Evolutionary conservation across 139 green algal species (phyloP).

Genomic region (Deuterostichococcus epilithicus): DNA sequence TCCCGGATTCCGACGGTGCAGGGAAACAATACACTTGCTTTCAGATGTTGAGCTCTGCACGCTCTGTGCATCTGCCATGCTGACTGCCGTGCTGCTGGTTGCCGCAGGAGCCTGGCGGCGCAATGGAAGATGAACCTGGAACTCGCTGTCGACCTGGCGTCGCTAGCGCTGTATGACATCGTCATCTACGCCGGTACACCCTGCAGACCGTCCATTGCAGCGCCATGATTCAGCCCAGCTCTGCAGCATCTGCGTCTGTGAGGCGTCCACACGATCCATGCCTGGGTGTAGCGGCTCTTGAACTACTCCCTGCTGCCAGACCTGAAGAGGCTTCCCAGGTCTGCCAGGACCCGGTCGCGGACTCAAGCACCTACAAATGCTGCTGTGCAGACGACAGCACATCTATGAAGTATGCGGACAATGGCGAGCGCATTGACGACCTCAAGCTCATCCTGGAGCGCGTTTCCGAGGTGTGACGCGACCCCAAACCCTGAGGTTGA

Average conservation of each 20-base stretch:
- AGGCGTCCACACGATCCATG: too few relatives aligned
- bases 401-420: conserved; percentile 18
- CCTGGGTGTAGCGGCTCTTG: not conserved
- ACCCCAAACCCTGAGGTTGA: not conserved
- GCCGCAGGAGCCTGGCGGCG: conserved; percentile 7
- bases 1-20: too few relatives aligned
- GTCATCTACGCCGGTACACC: conserved; percentile 25
- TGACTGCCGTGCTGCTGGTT: too few relatives aligned
- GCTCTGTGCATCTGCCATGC: too few relatives aligned
- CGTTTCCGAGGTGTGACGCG: not conserved
- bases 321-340: too few relatives aligned
- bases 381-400: conserved; percentile 11
- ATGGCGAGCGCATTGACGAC: conserved; percentile 14
- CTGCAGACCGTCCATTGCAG: too few relatives aligned
- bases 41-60: too few relatives aligned
- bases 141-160: conserved; percentile 11
- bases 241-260: too few relatives aligned
- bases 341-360: not conserved
- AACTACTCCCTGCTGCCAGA: too few relatives aligned
- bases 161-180: conserved; percentile 17
- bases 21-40: too few relatives aligned
- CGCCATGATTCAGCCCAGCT: too few relatives aligned
- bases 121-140: conserved; percentile 19
- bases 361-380: too few relatives aligned
- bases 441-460: conserved; percentile 14